A percentile compares a stretch with the other conserved stretches of the same genome.
Conservation (phyloP, 2,329 filamentous ascomycete species). For the Apiospora kogelbergensis region DNA sequence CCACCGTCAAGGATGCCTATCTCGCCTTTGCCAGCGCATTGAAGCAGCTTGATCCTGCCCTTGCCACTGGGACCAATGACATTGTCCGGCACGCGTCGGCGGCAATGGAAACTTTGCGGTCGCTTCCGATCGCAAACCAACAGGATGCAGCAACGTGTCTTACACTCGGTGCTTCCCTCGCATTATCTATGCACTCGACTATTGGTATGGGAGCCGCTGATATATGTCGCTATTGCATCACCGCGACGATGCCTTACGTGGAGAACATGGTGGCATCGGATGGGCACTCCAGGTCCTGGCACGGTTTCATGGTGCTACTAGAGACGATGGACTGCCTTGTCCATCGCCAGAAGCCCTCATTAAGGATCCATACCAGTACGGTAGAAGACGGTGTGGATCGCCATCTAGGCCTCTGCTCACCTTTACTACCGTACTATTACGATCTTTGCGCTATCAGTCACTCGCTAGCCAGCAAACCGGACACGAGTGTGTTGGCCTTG, state of each 20-base stretch:
- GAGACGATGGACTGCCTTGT: slow-evolving; percentile 29
- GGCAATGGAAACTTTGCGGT: slow-evolving; percentile 23
- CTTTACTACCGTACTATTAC: slow-evolving; percentile 26
- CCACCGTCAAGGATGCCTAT: slow-evolving; percentile 26
- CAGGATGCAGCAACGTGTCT: slow-evolving; percentile 24
- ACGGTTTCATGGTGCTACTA: slow-evolving; percentile 23
- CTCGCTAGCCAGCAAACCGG: slow-evolving; percentile 17
- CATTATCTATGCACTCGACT: slow-evolving; percentile 25
- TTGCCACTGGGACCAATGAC: slow-evolving; percentile 11
- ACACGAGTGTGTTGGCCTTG: slow-evolving; percentile 14
- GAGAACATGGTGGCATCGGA: slow-evolving; percentile 12
- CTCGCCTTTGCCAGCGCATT: slow-evolving; percentile 25
- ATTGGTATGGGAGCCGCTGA: slow-evolving; percentile 26
- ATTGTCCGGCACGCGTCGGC: slow-evolving; percentile 19
- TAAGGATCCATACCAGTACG: slow-evolving; percentile 15
- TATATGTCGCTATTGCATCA: slow-evolving; percentile 25
- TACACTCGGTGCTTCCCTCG: slow-evolving; percentile 22
- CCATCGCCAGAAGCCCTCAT: slow-evolving; percentile 24
- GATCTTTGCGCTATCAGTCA: slow-evolving; percentile 28
- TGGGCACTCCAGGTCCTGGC: slow-evolving; percentile 18
- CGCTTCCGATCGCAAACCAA: slow-evolving; percentile 19
- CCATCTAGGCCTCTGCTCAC: slow-evolving; percentile 25
- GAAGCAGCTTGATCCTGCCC: slow-evolving; percentile 19
- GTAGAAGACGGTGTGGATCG: slow-evolving; percentile 18
- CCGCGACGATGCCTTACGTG: slow-evolving; percentile 21